A percentile compares a stretch with the other conserved stretches of the same genome.
Conservation (phyloP, 106 monocot genomes). For the Hemerocallis citrina region DNA sequence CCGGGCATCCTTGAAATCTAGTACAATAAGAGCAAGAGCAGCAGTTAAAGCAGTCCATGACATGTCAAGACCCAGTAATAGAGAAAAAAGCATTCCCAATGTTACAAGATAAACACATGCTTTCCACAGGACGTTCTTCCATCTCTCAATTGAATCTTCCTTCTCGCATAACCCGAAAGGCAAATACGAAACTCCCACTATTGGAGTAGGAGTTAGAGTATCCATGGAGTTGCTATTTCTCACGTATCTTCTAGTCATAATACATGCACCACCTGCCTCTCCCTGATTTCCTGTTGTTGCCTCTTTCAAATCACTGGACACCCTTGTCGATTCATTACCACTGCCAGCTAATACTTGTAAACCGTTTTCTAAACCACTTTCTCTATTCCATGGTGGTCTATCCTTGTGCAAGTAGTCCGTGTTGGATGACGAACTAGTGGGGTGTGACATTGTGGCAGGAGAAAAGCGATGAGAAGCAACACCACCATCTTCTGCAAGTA, state of each 20-base stretch:
- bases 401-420: not conserved
- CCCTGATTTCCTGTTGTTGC: not conserved
- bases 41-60: slow-evolving; percentile 93
- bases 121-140: slow-evolving; percentile 58
- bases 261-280: not conserved
- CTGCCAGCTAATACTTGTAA: slow-evolving; percentile 3
- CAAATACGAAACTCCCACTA: too few relatives aligned
- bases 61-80: slow-evolving; percentile 79
- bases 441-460: slow-evolving; percentile 63
- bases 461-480: slow-evolving; percentile 55
- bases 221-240: too few relatives aligned
- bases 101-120: slow-evolving; percentile 64
- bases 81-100: slow-evolving; percentile 65
- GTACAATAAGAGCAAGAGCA: slow-evolving; percentile 73
- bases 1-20: slow-evolving; percentile 83
- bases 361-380: not conserved
- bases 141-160: slow-evolving; percentile 26
- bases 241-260: not conserved
- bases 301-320: not conserved
- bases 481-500: slow-evolving; percentile 25
- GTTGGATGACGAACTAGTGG: too few relatives aligned
- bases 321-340: not conserved
- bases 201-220: too few relatives aligned
- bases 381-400: slow-evolving; percentile 3
- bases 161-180: slow-evolving; percentile 17